phyloP scores from a whole-genome alignment of 768 basidiomycete genomes.

The Pisolithus tinctorius region DNA sequence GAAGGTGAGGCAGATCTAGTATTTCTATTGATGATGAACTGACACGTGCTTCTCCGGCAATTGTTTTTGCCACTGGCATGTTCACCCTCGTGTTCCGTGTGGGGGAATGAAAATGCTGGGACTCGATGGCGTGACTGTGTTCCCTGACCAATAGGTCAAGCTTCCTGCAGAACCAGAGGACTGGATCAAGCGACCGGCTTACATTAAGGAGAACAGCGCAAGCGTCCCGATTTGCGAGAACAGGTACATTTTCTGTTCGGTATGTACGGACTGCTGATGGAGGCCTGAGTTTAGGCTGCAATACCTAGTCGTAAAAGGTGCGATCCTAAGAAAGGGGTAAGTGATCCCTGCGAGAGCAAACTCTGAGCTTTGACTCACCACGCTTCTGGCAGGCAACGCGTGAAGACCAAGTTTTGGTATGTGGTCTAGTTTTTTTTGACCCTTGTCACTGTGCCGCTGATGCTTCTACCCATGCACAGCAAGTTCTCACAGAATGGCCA shows the following conservation, averaged over 20 bases:
- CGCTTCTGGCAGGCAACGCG: conserved; percentile 51
- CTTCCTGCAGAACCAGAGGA: conserved; percentile 84
- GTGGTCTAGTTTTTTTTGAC: conserved; percentile 8
- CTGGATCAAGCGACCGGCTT: conserved; percentile 77
- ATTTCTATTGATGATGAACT: background rate
- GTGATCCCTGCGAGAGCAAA: conserved; percentile 17
- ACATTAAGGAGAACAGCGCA: conserved; percentile 72
- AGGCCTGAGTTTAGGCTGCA: conserved; percentile 51
- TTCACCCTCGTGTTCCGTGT: background rate
- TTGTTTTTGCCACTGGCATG: background rate
- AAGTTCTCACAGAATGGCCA: conserved; percentile 61
- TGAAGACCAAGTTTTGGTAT: conserved; percentile 80
- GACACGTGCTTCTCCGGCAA: background rate
- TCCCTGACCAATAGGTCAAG: conserved; percentile 51
- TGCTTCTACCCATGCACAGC: conserved; percentile 29
- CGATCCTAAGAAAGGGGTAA: conserved; percentile 80
- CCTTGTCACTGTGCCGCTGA: conserved; percentile 3
- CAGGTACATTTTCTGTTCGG: conserved; percentile 37
- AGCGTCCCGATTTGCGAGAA: conserved; percentile 80
- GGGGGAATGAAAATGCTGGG: background rate
- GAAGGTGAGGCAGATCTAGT: conserved; percentile 45
- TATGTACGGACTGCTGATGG: conserved; percentile 6
- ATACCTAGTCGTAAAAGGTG: conserved; percentile 83
- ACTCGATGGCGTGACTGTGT: background rate
- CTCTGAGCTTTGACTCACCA: conserved; percentile 13